Percentiles rank a stretch among this genome's conserved stretches.
Conservation (phyloP, 108 stramenopile species). For the Fistulifera pelliculosa region DNA sequence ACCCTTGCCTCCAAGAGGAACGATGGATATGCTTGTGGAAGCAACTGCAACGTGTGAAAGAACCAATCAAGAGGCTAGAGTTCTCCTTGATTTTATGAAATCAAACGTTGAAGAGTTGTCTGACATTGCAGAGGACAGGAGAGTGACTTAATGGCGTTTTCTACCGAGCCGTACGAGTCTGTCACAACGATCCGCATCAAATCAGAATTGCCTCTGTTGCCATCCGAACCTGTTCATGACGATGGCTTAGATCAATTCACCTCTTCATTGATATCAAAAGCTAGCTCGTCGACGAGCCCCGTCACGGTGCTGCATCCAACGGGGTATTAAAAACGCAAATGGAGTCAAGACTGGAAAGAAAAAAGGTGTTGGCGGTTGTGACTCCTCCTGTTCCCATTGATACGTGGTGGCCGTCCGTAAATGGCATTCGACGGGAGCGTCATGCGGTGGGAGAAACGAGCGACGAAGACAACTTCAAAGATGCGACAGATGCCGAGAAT, state of each 20-base stretch:
- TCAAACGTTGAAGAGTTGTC: neutral
- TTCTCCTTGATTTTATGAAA: neutral
- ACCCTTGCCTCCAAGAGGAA: neutral
- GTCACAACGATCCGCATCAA: neutral
- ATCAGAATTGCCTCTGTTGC: conserved; percentile 1
- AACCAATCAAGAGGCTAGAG: conserved; percentile 18
- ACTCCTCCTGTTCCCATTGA: conserved; percentile 40
- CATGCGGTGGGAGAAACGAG: conserved; percentile 20
- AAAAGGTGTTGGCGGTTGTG: conserved; percentile 10
- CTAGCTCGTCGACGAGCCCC: neutral
- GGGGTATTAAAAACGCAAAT: no score
- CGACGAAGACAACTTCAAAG: conserved; percentile 36
- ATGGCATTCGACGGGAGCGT: conserved; percentile 46
- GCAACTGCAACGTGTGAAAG: conserved; percentile 20
- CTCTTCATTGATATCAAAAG: no score
- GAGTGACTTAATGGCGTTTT: neutral
- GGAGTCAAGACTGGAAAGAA: neutral
- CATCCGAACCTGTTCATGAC: neutral
- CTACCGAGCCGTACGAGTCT: neutral
- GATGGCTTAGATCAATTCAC: neutral
- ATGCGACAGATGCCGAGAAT: conserved; percentile 11
- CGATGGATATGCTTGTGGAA: conserved; percentile 20
- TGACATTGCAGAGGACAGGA: neutral
- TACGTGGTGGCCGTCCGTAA: conserved; percentile 69
- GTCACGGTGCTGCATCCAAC: neutral